A percentile compares a stretch with the other conserved stretches of the same genome.
Conservation (phyloP, 2,329 filamentous ascomycete genomes). For the Monosporascus sp. region DNA sequence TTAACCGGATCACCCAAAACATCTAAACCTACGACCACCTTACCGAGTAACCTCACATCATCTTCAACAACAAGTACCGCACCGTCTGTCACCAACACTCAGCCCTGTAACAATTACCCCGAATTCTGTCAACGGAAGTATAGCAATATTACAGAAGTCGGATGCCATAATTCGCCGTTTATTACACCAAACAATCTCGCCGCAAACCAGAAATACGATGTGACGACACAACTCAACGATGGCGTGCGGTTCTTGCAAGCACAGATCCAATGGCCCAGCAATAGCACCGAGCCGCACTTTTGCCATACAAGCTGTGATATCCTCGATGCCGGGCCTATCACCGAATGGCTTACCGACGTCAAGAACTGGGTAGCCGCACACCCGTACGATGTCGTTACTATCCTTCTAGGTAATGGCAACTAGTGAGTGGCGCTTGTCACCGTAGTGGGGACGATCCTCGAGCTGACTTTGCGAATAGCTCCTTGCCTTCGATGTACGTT, state of each 20-base stretch:
- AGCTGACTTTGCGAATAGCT: conserved; percentile 23
- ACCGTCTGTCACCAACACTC: conserved; percentile 58
- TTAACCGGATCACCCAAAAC: conserved; percentile 40
- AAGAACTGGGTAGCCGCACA: conserved; percentile 67
- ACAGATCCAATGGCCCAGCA: conserved; percentile 54
- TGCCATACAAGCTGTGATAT: conserved; percentile 83
- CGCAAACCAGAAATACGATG: conserved; percentile 66
- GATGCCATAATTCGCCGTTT: conserved; percentile 79
- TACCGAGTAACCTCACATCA: conserved; percentile 33
- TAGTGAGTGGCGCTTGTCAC: conserved; percentile 33
- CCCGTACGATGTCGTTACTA: conserved; percentile 82
- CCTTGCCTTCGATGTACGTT: conserved; percentile 57
- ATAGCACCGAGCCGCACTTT: conserved; percentile 56
- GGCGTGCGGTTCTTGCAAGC: conserved; percentile 62
- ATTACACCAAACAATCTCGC: conserved; percentile 63
- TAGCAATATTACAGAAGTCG: conserved; percentile 74
- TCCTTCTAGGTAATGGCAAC: conserved; percentile 80
- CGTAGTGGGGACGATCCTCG: not conserved
- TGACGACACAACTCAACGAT: conserved; percentile 70
- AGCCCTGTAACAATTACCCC: conserved; percentile 72
- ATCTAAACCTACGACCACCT: conserved; percentile 32
- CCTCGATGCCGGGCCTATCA: conserved; percentile 73
- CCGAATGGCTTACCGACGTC: conserved; percentile 65
- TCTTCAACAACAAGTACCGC: conserved; percentile 38
- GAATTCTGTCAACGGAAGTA: conserved; percentile 74